phyloP scores from a whole-genome alignment of 768 basidiomycete species.

The Pleurotus platypus region DNA sequence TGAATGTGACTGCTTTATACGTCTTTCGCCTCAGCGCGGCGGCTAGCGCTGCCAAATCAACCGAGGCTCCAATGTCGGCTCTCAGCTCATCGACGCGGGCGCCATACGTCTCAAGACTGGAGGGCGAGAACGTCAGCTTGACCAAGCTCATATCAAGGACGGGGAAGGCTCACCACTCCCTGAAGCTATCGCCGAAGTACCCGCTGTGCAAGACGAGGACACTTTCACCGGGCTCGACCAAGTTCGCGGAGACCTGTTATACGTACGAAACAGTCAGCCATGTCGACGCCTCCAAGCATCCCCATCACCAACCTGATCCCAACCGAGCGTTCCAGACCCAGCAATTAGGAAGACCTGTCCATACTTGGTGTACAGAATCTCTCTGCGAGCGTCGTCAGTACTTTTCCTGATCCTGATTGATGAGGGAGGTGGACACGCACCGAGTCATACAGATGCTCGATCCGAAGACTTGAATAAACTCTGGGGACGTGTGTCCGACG shows the following conservation, averaged over 20 bases:
- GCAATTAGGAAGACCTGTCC: slow-evolving; percentile 83
- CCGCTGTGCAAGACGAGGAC: slow-evolving; percentile 81
- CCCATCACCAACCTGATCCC: slow-evolving; percentile 64
- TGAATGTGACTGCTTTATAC: slow-evolving; percentile 82
- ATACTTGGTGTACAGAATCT: slow-evolving; percentile 63
- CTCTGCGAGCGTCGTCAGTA: slow-evolving; percentile 27
- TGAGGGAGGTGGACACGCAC: slow-evolving; percentile 24
- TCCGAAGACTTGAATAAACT: slow-evolving; percentile 77
- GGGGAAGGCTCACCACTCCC: slow-evolving; percentile 56
- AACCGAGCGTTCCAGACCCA: slow-evolving; percentile 87
- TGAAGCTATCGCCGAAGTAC: slow-evolving; percentile 87
- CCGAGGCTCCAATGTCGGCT: slow-evolving; percentile 65
- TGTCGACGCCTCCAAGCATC: not conserved
- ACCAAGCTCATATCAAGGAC: not conserved
- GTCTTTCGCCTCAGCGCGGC: slow-evolving; percentile 60
- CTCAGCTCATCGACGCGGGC: slow-evolving; percentile 72
- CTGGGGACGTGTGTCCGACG: slow-evolving; percentile 78
- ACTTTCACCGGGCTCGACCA: slow-evolving; percentile 68
- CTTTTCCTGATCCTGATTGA: not conserved
- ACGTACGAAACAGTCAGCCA: not conserved
- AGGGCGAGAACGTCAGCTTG: not conserved
- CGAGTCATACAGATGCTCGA: slow-evolving; percentile 74
- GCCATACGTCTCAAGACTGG: slow-evolving; percentile 73
- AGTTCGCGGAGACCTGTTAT: slow-evolving; percentile 71
- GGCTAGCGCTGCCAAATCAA: slow-evolving; percentile 52